Evolutionary conservation across 306 rosid species (phyloP), one percentile per base, ranked within the genome.

Genomic region (Elaeagnus macrophylla): DNA sequence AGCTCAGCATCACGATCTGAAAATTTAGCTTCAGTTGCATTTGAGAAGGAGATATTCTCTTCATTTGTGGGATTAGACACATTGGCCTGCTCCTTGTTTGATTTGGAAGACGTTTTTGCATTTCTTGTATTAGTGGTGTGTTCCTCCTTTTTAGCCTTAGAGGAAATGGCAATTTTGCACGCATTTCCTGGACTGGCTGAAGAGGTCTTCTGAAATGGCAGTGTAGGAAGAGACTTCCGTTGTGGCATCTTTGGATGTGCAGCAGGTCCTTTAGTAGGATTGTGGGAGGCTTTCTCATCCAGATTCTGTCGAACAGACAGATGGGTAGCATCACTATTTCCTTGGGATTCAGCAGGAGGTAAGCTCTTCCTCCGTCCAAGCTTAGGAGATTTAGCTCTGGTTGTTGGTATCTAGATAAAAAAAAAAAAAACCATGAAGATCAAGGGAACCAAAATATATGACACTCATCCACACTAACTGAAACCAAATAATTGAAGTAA

Each of bases 331-430:
- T 56, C 56, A n/a, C 64, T 25, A 49, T 61, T 79, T 72, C 80
- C 89, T 59, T 65, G 85, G 54, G 78, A 40, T 45, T 78, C 95
- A 9, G 70, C 51, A 12, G 59, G 59, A 54, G 72, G 72, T 51
- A 69, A 74, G 73, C 67, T 68, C 83, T 93, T 93, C 72, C 53
- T 88, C 7, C 99, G 94, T 45, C 99, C 96, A 48, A 93, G 95
- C 76, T 93, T 93, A 56, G 99, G 99, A 70, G 99, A 93, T 72
- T 87, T 93, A 52, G 99, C 84, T 81, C 99, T 84, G 62, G 99
- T 93, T 53, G 95, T 75, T 59, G 99, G 99, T 69, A 88, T 77
- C 99, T 93, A 77, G 69, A 72, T 66, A 49, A 54, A 57, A 39
- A 68, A 13, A 44, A 41, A 52, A 51, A 16, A 17, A 15, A 25